A percentile compares a stretch with the other conserved stretches of the same genome.
phyloP scores from a whole-genome alignment of 345 rosid genomes.

The Gossypium rotundifolium region DNA sequence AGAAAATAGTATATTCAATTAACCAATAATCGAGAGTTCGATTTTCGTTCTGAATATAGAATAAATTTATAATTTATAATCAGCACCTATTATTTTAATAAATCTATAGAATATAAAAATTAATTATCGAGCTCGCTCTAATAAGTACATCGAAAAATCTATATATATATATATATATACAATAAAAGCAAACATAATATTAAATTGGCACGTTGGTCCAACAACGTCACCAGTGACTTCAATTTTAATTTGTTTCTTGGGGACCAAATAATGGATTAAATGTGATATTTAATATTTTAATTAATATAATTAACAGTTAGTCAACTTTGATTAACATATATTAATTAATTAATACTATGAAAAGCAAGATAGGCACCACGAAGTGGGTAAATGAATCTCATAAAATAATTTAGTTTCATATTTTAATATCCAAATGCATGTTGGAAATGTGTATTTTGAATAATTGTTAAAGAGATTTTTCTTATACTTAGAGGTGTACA shows the following conservation, averaged over 20 bases:
- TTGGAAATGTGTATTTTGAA: background rate
- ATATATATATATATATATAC: too few relatives aligned
- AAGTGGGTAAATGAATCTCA: background rate
- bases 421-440: background rate
- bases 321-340: too few relatives aligned
- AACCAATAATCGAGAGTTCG: rapidly evolving
- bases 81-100: rapidly evolving
- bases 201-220: background rate
- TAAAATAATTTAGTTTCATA: background rate
- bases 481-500: too few relatives aligned
- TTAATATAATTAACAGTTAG: too few relatives aligned
- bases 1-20: too few relatives aligned
- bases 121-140: rapidly evolving
- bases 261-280: background rate
- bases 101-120: rapidly evolving
- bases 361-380: too few relatives aligned
- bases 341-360: too few relatives aligned
- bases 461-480: background rate
- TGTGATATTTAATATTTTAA: background rate
- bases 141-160: too few relatives aligned
- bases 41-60: rapidly evolving
- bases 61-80: too few relatives aligned
- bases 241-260: slow-evolving; percentile 6
- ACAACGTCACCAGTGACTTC: slow-evolving; percentile 9
- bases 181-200: background rate